These are phyloP conservation scores for Fusarium oxysporum DNA, from an alignment of 2,329 filamentous ascomycete species.

Conservation along the genomic window DNA sequence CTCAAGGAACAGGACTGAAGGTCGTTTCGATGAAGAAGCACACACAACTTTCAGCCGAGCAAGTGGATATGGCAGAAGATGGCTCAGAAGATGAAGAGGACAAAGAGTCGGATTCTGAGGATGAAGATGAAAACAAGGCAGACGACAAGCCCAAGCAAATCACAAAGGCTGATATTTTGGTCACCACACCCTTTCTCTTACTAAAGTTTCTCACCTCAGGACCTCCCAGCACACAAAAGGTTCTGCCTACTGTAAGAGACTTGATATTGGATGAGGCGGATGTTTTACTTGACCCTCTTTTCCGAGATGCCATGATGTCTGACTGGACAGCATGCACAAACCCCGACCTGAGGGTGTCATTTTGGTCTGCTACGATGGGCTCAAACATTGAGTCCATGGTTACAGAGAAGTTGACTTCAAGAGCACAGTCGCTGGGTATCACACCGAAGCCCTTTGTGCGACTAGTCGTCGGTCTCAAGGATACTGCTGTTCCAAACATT, in stretches of 20 bases:
- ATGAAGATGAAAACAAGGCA: conserved; percentile 41
- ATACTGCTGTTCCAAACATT: conserved; percentile 93
- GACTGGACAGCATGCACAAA: conserved; percentile 86
- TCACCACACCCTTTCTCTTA: conserved; percentile 68
- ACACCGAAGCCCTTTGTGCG: conserved; percentile 72
- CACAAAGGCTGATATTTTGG: conserved; percentile 54
- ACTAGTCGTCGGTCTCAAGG: conserved; percentile 94
- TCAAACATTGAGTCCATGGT: conserved; percentile 89
- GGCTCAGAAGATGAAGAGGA: conserved; percentile 56
- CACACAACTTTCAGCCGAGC: conserved; percentile 72
- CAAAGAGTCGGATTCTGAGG: conserved; percentile 54
- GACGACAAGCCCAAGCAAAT: conserved; percentile 45
- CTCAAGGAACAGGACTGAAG: conserved; percentile 79
- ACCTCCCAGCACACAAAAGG: conserved; percentile 58
- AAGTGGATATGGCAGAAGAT: conserved; percentile 52
- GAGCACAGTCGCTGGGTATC: conserved; percentile 56
- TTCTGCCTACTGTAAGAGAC: conserved; percentile 75
- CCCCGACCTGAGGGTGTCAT: conserved; percentile 76
- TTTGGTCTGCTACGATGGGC: conserved; percentile 98
- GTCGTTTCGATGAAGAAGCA: conserved; percentile 87
- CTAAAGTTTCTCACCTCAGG: conserved; percentile 74
- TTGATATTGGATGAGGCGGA: conserved; percentile 94
- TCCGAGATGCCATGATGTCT: conserved; percentile 86
- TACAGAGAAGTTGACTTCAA: conserved; percentile 71
- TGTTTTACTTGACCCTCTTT: conserved; percentile 90